Base-by-base conservation (phyloP, 1,284 basidiomycete species). In the Rhodotorula glutinis region DNA sequence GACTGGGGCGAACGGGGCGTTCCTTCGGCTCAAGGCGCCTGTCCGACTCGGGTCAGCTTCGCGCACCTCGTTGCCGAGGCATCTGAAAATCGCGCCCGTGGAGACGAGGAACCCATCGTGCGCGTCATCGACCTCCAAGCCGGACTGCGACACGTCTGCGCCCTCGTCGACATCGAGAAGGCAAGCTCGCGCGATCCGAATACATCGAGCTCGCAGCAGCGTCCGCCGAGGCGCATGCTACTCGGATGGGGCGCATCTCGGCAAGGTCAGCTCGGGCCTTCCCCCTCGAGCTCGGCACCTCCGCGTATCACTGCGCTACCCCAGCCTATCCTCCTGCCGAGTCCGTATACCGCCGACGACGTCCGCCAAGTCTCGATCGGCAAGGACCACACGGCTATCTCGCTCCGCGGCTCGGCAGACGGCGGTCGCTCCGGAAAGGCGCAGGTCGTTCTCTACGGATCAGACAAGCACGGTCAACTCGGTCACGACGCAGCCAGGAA, bases 1-100 rank as follows among this genome's bases (percentile, higher is more conserved):
- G 91, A 92, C 77, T 92, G 87, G 76, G 90, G 90, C 5, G 87
- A 88, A 75, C 82, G 91, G 43, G 91, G 89, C 1, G n/a, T n/a
- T n/a, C n/a, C n/a, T n/a, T n/a, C n/a, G n/a, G n/a, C n/a, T n/a
- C n/a, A n/a, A n/a, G n/a, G n/a, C n/a, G n/a, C n/a, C n/a, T n/a
- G n/a, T n/a, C n/a, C n/a, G n/a, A n/a, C n/a, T n/a, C n/a, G n/a
- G n/a, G n/a, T n/a, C n/a, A n/a, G n/a, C n/a, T n/a, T n/a, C n/a
- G n/a, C n/a, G n/a, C n/a, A n/a, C n/a, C n/a, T n/a, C n/a, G n/a
- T n/a, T n/a, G n/a, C n/a, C n/a, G n/a, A n/a, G n/a, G n/a, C n/a
- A n/a, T n/a, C n/a, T n/a, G n/a, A n/a, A n/a, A n/a, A n/a, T n/a
- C n/a, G n/a, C n/a, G n/a, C n/a, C n/a, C n/a, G n/a, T n/a, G n/a